Percentiles rank a stretch among this genome's conserved stretches.
Evolutionary conservation across 2,329 filamentous ascomycete genomes (phyloP).

Genomic region (Pestalotiopsis sp.): DNA sequence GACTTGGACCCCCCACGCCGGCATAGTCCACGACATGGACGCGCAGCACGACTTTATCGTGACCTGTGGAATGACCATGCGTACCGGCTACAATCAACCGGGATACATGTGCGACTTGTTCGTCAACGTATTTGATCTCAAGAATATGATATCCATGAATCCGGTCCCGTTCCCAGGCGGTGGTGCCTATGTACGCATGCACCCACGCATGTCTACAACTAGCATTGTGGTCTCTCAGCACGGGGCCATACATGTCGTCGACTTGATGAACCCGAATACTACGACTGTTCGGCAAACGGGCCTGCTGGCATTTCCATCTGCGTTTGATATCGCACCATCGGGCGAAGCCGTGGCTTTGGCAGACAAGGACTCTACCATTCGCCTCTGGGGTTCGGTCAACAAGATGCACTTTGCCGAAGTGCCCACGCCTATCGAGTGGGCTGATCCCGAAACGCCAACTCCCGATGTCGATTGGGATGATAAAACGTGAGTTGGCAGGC

Average conservation of each 20-base stretch:
- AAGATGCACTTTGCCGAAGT: constrained; percentile 89
- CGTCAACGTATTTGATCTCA: constrained; percentile 94
- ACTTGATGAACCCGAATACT: constrained; percentile 90
- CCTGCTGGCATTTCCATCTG: constrained; percentile 69
- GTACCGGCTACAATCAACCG: constrained; percentile 62
- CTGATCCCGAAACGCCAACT: constrained; percentile 63
- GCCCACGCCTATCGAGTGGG: constrained; percentile 76
- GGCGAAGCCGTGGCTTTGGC: constrained; percentile 83
- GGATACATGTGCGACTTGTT: constrained; percentile 87
- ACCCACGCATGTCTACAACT: constrained; percentile 92
- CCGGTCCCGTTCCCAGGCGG: constrained; percentile 92
- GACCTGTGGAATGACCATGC: constrained; percentile 89
- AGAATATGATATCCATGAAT: constrained; percentile 83
- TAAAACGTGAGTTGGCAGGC: constrained; percentile 61
- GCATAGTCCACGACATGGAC: constrained; percentile 94
- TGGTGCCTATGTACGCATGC: constrained; percentile 93
- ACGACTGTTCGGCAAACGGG: constrained; percentile 85
- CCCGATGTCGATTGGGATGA: constrained; percentile 68
- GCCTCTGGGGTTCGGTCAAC: constrained; percentile 84
- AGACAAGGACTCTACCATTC: constrained; percentile 77
- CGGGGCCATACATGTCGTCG: constrained; percentile 93
- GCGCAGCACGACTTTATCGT: constrained; percentile 93
- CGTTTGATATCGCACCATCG: constrained; percentile 84
- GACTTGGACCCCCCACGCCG: constrained; percentile 87
- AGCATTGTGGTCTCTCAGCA: constrained; percentile 90